Base-by-base conservation (phyloP, 768 basidiomycete genomes). In the Trametes coccinea region DNA sequence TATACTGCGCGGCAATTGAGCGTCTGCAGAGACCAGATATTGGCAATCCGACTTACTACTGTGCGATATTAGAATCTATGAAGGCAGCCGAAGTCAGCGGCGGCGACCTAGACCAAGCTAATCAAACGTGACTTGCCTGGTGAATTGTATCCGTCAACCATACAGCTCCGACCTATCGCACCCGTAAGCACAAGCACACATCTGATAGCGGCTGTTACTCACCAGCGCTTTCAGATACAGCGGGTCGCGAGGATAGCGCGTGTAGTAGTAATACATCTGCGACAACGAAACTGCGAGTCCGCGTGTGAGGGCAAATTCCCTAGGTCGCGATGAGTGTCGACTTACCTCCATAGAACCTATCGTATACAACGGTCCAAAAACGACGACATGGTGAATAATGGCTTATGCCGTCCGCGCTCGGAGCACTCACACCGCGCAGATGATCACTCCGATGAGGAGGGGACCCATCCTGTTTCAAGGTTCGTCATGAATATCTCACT, bases 191-290 rank as follows among this genome's bases (percentile, higher is more conserved):
- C 31, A 22, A 41, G 30, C 30, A 43, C 45, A 51, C 29, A 29
- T 8, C 17, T 8, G 46, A 47, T 11, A 29, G 17, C 46, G 6
- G 30, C 7, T 13, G 13, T 11, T 27, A 58, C 48, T 51, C 9
- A 82, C 83, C 54, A 84, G 74, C 5, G 67, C 63, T 68, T 82
- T 83, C 72, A 83, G 81, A 63, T 82, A 81, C 80, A 81, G 79
- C 57, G 75, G 76, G 68, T 81, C 81, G 33, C 76, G 76, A 8
- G 66, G 68, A 59, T 83, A 84, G 55, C 79, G 76, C 58, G 76
- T 71, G 68, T 80, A 84, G 61, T 84, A 84, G 67, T 80, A 83
- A 77, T 79, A 81, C 0, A 82, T 79, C 66, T 84, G 83, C 22
- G 82, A 77, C 60, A 79, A 80, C 2, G 83, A 82, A 5, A 85